phyloP scores from a whole-genome alignment of 1,284 basidiomycete genomes.

The Puccinia polysora region DNA sequence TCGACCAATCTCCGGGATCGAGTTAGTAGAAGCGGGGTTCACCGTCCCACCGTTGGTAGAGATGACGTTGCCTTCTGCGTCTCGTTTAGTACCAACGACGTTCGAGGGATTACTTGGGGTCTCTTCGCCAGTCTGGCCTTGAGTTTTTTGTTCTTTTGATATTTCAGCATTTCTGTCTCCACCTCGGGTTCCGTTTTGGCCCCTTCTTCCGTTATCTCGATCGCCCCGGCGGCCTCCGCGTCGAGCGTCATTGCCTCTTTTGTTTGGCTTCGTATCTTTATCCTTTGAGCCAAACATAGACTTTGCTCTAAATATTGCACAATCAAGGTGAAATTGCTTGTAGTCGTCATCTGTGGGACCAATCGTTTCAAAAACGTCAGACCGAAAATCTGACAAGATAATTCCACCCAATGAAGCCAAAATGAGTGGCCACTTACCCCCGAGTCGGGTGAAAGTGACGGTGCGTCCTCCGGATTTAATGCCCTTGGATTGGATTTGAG shows the following conservation, averaged over 20 bases:
- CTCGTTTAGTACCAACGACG: constrained; percentile 19
- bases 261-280: neutral
- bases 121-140: neutral
- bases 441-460: constrained; percentile 21
- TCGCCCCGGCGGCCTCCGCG: neutral
- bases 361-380: neutral
- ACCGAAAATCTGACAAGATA: neutral
- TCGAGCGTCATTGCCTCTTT: neutral
- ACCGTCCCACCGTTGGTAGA: constrained; percentile 15
- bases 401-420: neutral
- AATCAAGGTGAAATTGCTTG: constrained; percentile 33
- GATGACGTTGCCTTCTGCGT: constrained; percentile 43
- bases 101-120: neutral
- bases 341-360: constrained; percentile 13
- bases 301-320: constrained; percentile 23
- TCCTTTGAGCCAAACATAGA: constrained; percentile 14
- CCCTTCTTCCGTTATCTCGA: constrained; percentile 33
- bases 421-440: constrained; percentile 12
- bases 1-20: constrained; percentile 42
- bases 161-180: constrained; percentile 17
- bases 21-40: constrained; percentile 7
- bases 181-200: neutral
- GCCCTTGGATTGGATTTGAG: constrained; percentile 30
- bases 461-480: constrained; percentile 36
- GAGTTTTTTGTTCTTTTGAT: no score